A percentile compares a stretch with the other conserved stretches of the same genome.
phyloP scores from a whole-genome alignment of 176 grass and related monocot species.

The Triticum dicoccoides region DNA sequence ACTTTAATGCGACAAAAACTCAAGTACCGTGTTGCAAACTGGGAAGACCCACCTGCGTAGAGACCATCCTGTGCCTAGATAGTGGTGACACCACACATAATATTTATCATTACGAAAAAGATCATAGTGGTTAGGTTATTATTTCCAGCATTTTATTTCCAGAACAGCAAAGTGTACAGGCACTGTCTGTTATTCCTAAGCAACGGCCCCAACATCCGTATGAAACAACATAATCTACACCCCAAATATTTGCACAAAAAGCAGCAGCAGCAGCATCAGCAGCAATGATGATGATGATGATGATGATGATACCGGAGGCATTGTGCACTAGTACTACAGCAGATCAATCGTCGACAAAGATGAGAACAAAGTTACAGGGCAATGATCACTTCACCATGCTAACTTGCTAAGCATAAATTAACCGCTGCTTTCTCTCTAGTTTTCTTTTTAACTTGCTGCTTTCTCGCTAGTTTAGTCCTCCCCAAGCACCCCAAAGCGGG shows the following conservation, averaged over 20 bases:
- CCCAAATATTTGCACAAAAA: neutral
- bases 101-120: too few species aligned
- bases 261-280: neutral
- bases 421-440: too few species aligned
- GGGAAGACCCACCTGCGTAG: too few species aligned
- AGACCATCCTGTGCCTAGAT: too few species aligned
- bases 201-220: neutral
- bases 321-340: neutral
- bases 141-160: neutral
- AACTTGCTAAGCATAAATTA: neutral
- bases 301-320: neutral
- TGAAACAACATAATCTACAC: neutral
- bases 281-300: neutral
- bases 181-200: neutral
- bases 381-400: neutral
- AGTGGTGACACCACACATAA: too few species aligned
- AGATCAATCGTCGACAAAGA: neutral
- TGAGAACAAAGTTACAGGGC: neutral
- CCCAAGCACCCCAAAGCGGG: too few species aligned
- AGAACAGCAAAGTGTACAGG: neutral
- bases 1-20: too few species aligned
- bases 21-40: too few species aligned
- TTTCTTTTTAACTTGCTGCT: too few species aligned
- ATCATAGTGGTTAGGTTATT: neutral
- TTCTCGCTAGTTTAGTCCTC: too few species aligned